These are phyloP conservation scores for Metschnikowia anglica DNA, from an alignment of 805 yeast genomes.

Conservation along the genomic window DNA sequence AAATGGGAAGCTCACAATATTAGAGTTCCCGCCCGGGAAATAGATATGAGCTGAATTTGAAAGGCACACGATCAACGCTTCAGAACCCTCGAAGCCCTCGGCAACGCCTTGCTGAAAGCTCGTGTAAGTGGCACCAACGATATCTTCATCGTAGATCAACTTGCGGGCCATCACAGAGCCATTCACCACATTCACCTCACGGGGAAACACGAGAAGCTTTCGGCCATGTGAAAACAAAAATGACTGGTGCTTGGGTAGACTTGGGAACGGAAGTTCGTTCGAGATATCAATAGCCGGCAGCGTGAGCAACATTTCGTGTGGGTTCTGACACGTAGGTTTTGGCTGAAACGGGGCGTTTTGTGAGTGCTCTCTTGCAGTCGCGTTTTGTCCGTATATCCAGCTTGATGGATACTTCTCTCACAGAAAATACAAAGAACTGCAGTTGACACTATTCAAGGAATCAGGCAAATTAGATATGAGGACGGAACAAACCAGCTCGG, in stretches of 20 bases:
- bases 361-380: slow-evolving; percentile 1
- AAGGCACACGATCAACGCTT: slow-evolving; percentile 60
- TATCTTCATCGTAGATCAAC: slow-evolving; percentile 48
- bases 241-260: slow-evolving; percentile 21
- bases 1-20: slow-evolving; percentile 69
- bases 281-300: slow-evolving; percentile 37
- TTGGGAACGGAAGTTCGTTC: slow-evolving; percentile 26
- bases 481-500: too few species aligned
- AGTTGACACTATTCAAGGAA: too few species aligned
- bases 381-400: not conserved
- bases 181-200: slow-evolving; percentile 47
- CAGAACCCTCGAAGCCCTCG: slow-evolving; percentile 9
- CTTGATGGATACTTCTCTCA: too few species aligned
- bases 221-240: slow-evolving; percentile 29
- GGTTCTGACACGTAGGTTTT: too few species aligned
- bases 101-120: slow-evolving; percentile 35
- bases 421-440: too few species aligned
- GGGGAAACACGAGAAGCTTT: slow-evolving; percentile 35
- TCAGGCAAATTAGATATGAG: too few species aligned
- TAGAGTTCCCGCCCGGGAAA: slow-evolving; percentile 56
- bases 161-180: slow-evolving; percentile 51
- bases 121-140: slow-evolving; percentile 63
- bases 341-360: not conserved
- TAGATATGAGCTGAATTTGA: slow-evolving; percentile 62
- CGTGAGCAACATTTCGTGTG: slow-evolving; percentile 16